These are phyloP conservation scores for Torrubiellomyces zombiae DNA, from an alignment of 2,329 filamentous ascomycete genomes.

Conservation along the genomic window DNA sequence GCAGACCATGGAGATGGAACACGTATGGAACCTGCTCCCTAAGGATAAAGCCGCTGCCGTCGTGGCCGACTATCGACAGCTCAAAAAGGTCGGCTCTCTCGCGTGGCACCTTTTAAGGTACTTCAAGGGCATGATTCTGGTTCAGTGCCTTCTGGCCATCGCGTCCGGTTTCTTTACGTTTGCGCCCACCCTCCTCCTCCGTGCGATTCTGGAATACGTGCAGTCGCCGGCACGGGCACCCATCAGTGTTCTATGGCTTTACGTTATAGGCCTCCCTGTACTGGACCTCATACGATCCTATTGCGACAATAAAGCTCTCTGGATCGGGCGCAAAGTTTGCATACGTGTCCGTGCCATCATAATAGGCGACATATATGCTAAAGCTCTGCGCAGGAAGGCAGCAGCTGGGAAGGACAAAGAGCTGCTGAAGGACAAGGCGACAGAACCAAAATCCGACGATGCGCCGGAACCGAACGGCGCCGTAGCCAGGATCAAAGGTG, in stretches of 20 bases:
- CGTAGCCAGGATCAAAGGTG: conserved; percentile 33
- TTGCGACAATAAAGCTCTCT: conserved; percentile 72
- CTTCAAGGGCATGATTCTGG: conserved; percentile 60
- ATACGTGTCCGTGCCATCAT: conserved; percentile 88
- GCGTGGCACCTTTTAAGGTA: conserved; percentile 69
- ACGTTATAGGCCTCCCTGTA: conserved; percentile 76
- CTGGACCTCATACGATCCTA: conserved; percentile 70
- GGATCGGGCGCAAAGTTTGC: conserved; percentile 87
- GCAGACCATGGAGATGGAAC: conserved; percentile 61
- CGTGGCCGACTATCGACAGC: conserved; percentile 65
- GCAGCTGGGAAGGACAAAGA: conserved; percentile 60
- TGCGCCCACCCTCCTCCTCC: conserved; percentile 76
- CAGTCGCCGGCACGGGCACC: conserved; percentile 64
- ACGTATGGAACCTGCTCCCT: conserved; percentile 83
- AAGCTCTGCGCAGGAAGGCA: conserved; percentile 81
- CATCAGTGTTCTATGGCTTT: conserved; percentile 83
- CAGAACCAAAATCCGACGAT: conserved; percentile 19
- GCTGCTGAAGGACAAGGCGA: conserved; percentile 37
- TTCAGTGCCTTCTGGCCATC: conserved; percentile 67
- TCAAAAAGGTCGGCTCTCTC: conserved; percentile 66
- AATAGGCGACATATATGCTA: conserved; percentile 93
- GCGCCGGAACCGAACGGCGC: conserved; percentile 20
- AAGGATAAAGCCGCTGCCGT: conserved; percentile 76
- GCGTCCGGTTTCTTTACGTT: conserved; percentile 75
- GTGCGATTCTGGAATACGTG: conserved; percentile 86